Base-by-base conservation (phyloP, 2,329 filamentous ascomycete species). In the Monilinia polystroma region DNA sequence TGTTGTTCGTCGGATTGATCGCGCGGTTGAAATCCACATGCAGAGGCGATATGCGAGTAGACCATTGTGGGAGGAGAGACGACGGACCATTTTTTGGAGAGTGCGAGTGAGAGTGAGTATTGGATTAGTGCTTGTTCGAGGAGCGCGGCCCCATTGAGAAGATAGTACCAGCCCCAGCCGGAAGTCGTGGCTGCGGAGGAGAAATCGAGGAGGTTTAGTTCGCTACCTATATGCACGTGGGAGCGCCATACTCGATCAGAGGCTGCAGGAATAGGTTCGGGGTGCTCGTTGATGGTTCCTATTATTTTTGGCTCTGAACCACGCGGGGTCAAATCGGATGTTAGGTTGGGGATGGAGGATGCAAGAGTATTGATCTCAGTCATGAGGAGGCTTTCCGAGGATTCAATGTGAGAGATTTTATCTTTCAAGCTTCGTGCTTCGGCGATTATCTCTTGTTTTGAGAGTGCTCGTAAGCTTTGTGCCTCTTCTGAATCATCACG, bases 151-250 rank as follows among this genome's bases (percentile, higher is more conserved):
- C 96, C 93, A 75, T 94, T 92, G n/a, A 92, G 82, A 14, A 99
- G 86, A 79, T 93, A 98, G 80, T 99, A 99, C 92, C 93, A 99
- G 1, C 95, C 95, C 94, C 94, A 99, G 49, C 95, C 95, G 4
- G 90, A 91, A 1, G 92, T 89, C n/a, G 85, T 87, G 2, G 89
- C 89, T 6, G 93, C 92, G 68, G 85, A 88, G 6, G 90, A 83
- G 75, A 99, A 97, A 80, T 99, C 94, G 63, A 99, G 82, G n/a
- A 99, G 84, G 45, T 89, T 88, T n/a, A 99, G 85, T 75, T 93
- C 87, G 5, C 87, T 83, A 43, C 95, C 95, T 72, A 99, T 94
- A 72, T 94, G 85, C 10, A 95, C 90, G 77, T 97, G 93, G 0
- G 91, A 94, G 53, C 87, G 83, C 84, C 84, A 88, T 8, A 84